Evolutionary conservation across 768 basidiomycete species (phyloP), one percentile per base, ranked within the genome.

Genomic region (Kwoniella shandongensis): DNA sequence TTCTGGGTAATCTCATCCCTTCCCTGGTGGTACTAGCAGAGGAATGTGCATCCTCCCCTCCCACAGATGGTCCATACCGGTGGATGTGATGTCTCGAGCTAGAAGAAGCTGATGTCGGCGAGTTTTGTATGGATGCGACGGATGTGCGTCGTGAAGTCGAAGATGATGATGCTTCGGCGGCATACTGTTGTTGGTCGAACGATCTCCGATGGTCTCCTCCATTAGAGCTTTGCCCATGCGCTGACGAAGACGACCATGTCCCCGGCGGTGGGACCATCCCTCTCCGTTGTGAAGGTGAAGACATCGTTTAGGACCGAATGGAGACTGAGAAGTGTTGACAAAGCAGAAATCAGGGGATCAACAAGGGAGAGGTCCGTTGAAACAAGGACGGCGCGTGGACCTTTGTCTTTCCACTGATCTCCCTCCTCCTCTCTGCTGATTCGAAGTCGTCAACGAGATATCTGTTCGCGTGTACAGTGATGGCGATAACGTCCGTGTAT

Each of bases 81-180:
- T 56, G 38, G 8, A 49, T 44, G 22, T 51, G 55, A 25, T 48
- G 51, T 45, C 53, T 54, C 13, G 59, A 61, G 8, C 53, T 54
- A 26, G 59, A 61, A 7, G 59, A 61, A 2, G 55, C 49, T 8
- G 59, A 61, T 12, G 59, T 50, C 6, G 59, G 59, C 25, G 59
- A 61, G 45, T 61, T 54, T 17, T 61, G 52, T 10, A 53, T 60
- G 18, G 59, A 61, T 7, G 40, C 40, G 23, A 49, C 26, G 12
- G 59, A 61, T 38, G 59, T 41, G n/a, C 53, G 59, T 30, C 59
- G 38, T 6, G 40, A 42, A 18, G 6, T 23, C 15, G 55, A 57
- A 1, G 51, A 48, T 2, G 59, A 54, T 8, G 59, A 42, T 2
- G 44, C 51, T 22, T 50, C 48, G 8, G 54, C 35, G n/a, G 51